Evolutionary conservation across 2,329 filamentous ascomycete genomes (phyloP).

Genomic region (Achaetomium macrosporum): DNA sequence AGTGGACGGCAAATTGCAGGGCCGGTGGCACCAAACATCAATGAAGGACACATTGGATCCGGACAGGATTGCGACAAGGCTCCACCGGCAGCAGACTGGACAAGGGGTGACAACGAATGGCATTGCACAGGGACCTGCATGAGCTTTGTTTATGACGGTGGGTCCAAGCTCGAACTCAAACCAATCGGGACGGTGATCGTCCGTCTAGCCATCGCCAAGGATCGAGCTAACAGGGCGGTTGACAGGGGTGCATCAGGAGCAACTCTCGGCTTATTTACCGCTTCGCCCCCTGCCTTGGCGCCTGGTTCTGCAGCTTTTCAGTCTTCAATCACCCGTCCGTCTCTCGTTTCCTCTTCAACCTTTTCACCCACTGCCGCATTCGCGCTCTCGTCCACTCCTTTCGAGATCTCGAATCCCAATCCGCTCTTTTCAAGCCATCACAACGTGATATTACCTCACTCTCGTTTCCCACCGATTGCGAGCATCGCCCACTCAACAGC

Average conservation of each 20-base stretch:
- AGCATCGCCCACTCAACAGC: neutral
- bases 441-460: constrained; percentile 13
- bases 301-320: constrained; percentile 3
- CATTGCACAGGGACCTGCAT: constrained; percentile 16
- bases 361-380: constrained; percentile 16
- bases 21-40: too few species aligned
- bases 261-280: constrained; percentile 16
- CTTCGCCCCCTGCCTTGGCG: constrained; percentile 8
- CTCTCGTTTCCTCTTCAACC: constrained; percentile 15
- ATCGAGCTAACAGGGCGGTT: neutral
- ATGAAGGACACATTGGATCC: neutral
- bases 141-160: constrained; percentile 5
- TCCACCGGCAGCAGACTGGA: neutral
- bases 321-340: constrained; percentile 8
- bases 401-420: constrained; percentile 26
- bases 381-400: constrained; percentile 23
- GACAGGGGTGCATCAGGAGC: constrained; percentile 10
- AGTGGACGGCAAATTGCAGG: too few species aligned
- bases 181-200: constrained; percentile 3
- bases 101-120: constrained; percentile 9
- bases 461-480: constrained; percentile 15
- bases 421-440: constrained; percentile 21
- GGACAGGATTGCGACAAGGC: neutral
- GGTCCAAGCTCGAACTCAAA: constrained; percentile 8
- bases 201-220: constrained; percentile 11